These are phyloP conservation scores for Amanita fuliginea DNA, from an alignment of 768 basidiomycete species.

Conservation along the genomic window DNA sequence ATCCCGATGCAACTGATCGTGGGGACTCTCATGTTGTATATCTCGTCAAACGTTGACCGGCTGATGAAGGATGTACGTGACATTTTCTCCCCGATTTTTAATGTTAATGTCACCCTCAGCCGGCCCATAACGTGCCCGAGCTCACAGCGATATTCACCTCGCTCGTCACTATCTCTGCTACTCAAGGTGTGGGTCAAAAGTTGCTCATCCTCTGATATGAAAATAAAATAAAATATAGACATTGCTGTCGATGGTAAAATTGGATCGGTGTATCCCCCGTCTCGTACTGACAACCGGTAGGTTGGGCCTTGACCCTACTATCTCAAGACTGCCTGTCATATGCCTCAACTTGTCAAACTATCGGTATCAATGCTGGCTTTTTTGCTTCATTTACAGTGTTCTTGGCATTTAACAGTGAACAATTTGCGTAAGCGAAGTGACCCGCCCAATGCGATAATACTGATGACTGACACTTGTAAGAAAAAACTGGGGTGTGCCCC, in stretches of 20 bases:
- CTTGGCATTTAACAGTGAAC: slow-evolving; percentile 89
- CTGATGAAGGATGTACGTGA: slow-evolving; percentile 64
- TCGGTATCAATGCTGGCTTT: slow-evolving; percentile 92
- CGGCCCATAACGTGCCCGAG: slow-evolving; percentile 64
- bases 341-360: slow-evolving; percentile 96
- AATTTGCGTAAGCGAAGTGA: slow-evolving; percentile 56
- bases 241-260: slow-evolving; percentile 89
- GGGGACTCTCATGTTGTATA: slow-evolving; percentile 71
- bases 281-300: slow-evolving; percentile 19
- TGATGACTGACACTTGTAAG: slow-evolving; percentile 21
- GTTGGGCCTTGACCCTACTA: slow-evolving; percentile 75
- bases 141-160: slow-evolving; percentile 80
- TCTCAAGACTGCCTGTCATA: slow-evolving; percentile 93
- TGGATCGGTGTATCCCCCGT: background rate
- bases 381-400: slow-evolving; percentile 97
- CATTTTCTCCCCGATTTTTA: slow-evolving; percentile 1
- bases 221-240: slow-evolving; percentile 44
- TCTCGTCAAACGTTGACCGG: slow-evolving; percentile 63
- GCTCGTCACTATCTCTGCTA: slow-evolving; percentile 91
- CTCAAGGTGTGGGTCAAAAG: slow-evolving; percentile 60
- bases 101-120: slow-evolving; percentile 34
- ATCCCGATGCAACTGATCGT: slow-evolving; percentile 93
- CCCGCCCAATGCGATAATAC: background rate
- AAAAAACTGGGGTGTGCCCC: slow-evolving; percentile 67
- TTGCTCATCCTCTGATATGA: slow-evolving; percentile 9